phyloP scores from a whole-genome alignment of 2,329 filamentous ascomycete species.

The Penicillium brevicompactum region DNA sequence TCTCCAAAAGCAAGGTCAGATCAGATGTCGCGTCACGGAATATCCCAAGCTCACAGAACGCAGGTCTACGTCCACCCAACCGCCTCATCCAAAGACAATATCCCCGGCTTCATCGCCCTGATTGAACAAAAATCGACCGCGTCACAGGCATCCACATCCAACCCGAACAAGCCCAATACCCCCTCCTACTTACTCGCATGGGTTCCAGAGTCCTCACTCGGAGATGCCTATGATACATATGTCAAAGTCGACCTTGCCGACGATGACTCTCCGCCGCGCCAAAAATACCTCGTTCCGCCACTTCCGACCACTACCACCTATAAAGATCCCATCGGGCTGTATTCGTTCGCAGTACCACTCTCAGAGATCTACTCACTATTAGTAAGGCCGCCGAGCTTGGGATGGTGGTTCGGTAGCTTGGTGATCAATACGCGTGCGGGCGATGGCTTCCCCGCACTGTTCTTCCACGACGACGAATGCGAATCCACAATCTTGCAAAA shows the following conservation, averaged over 20 bases:
- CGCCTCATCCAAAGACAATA: slow-evolving; percentile 91
- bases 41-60: slow-evolving; percentile 7
- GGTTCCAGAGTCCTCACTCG: slow-evolving; percentile 86
- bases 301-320: slow-evolving; percentile 83
- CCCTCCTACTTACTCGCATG: slow-evolving; percentile 86
- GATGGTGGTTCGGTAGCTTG: slow-evolving; percentile 98
- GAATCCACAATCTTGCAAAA: slow-evolving; percentile 93
- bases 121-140: slow-evolving; percentile 76
- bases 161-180: slow-evolving; percentile 50
- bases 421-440: slow-evolving; percentile 90
- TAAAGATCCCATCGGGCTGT: slow-evolving; percentile 70
- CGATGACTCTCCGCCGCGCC: slow-evolving; percentile 75
- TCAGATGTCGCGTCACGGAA: neutral
- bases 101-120: slow-evolving; percentile 88
- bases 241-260: slow-evolving; percentile 93
- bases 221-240: slow-evolving; percentile 83
- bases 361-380: slow-evolving; percentile 88
- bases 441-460: slow-evolving; percentile 91
- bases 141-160: slow-evolving; percentile 40
- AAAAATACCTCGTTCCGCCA: slow-evolving; percentile 87
- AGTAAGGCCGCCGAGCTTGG: slow-evolving; percentile 85
- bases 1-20: slow-evolving; percentile 90
- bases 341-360: slow-evolving; percentile 89
- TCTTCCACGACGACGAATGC: slow-evolving; percentile 97
- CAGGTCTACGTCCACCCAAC: slow-evolving; percentile 96